Evolutionary conservation across 1,284 basidiomycete genomes (phyloP).

Genomic region (Irpex rosettiformis): DNA sequence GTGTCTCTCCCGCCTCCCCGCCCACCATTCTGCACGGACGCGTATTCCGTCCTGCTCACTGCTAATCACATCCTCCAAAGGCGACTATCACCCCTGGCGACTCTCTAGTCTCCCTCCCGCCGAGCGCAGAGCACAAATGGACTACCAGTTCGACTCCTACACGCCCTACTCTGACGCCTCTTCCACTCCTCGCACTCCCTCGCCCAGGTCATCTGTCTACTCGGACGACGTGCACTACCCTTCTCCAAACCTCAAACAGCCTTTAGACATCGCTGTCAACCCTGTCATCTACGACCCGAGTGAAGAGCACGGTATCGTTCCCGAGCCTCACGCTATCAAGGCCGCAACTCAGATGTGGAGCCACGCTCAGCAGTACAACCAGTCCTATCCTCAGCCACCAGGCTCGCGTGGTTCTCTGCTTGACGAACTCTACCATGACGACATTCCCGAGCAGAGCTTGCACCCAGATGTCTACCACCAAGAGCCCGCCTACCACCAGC

Average conservation of each 20-base stretch:
- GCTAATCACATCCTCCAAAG: conserved; percentile 1
- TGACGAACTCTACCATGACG: conserved; percentile 58
- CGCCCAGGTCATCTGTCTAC: conserved; percentile 42
- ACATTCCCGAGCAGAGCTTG: conserved; percentile 40
- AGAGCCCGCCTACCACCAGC: conserved; percentile 19
- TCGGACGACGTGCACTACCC: conserved; percentile 38
- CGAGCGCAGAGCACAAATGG: conserved; percentile 38
- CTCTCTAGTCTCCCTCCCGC: background rate
- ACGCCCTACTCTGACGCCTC: conserved; percentile 54
- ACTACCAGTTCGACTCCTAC: conserved; percentile 60
- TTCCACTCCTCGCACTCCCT: conserved; percentile 68
- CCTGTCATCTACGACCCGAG: conserved; percentile 49
- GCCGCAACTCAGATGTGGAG: conserved; percentile 29
- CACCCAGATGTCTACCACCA: conserved; percentile 30
- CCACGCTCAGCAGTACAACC: conserved; percentile 25
- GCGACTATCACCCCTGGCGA: background rate
- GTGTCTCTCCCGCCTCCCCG: conserved; percentile 13
- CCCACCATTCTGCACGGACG: conserved; percentile 7
- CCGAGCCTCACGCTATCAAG: conserved; percentile 35
- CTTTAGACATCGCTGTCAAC: conserved; percentile 43
- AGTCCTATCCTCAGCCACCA: conserved; percentile 32
- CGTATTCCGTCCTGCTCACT: conserved; percentile 13
- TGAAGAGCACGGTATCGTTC: conserved; percentile 37
- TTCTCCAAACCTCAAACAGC: conserved; percentile 36
- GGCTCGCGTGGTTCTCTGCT: conserved; percentile 52